Evolutionary conservation across 441 rosid genomes (phyloP).

Genomic region (Dalechampia spathulata): DNA sequence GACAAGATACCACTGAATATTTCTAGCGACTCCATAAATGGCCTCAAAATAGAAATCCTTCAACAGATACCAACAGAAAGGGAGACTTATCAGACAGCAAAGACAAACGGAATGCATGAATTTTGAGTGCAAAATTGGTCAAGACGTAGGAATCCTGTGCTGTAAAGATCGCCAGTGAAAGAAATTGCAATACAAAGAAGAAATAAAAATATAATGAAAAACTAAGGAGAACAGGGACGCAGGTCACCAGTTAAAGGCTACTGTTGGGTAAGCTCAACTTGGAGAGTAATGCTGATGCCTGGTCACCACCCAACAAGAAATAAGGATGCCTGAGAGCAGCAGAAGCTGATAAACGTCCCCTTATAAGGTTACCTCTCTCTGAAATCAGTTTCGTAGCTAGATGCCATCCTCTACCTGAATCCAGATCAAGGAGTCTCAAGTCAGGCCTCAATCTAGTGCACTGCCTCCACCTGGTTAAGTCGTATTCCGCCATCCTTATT

Average conservation of each 20-base stretch:
- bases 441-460: slow-evolving; percentile 68
- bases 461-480: slow-evolving; percentile 71
- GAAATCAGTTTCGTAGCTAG: slow-evolving; percentile 78
- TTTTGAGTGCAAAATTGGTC: too few species aligned
- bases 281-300: slow-evolving; percentile 83
- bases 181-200: not conserved
- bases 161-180: not conserved
- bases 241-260: slow-evolving; percentile 6
- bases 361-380: slow-evolving; percentile 63
- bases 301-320: slow-evolving; percentile 89
- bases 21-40: too few species aligned
- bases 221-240: slow-evolving; percentile 7
- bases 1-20: too few species aligned
- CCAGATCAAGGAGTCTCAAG: slow-evolving; percentile 74
- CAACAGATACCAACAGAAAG: too few species aligned
- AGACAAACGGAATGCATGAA: too few species aligned
- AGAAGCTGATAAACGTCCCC: slow-evolving; percentile 90
- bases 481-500: slow-evolving; percentile 46
- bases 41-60: too few species aligned
- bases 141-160: not conserved
- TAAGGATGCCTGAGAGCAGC: slow-evolving; percentile 94
- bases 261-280: slow-evolving; percentile 62
- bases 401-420: slow-evolving; percentile 95
- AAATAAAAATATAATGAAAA: not conserved
- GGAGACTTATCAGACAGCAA: too few species aligned